A percentile compares a stretch with the other conserved stretches of the same genome.
phyloP scores from a whole-genome alignment of 2,329 filamentous ascomycete species.

The Phialemonium atrogriseum region DNA sequence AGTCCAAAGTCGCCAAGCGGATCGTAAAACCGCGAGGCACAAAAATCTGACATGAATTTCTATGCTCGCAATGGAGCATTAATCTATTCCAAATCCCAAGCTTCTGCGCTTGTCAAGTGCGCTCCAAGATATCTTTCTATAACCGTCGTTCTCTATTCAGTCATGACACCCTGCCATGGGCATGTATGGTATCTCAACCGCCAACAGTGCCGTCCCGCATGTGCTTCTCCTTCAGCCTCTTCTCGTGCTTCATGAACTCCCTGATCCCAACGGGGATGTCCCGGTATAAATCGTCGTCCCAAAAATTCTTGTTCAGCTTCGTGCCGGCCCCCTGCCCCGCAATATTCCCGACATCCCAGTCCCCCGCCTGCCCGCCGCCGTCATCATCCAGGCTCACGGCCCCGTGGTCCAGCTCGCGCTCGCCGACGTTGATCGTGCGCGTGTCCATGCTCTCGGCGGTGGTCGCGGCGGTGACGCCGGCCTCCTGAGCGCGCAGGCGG shows the following conservation, averaged over 20 bases:
- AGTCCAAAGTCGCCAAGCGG: no score
- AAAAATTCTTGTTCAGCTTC: constrained; percentile 42
- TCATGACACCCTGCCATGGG: no score
- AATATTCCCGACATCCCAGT: constrained; percentile 43
- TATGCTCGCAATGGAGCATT: no score
- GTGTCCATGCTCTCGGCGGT: background rate
- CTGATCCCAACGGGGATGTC: constrained; percentile 84
- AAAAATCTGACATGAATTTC: no score
- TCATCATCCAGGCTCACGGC: constrained; percentile 65
- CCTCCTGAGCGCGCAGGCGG: constrained; percentile 33
- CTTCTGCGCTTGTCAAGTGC: no score
- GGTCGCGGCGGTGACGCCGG: constrained; percentile 11
- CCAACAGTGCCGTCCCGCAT: constrained; percentile 42
- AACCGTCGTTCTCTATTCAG: no score
- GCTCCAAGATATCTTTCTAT: no score
- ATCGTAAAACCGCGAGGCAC: no score
- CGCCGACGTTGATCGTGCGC: background rate
- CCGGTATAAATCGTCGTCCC: constrained; percentile 63
- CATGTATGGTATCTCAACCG: no score
- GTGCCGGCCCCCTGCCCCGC: constrained; percentile 17
- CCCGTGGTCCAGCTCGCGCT: background rate
- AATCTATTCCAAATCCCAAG: no score
- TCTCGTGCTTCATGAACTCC: constrained; percentile 97
- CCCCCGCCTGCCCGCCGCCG: constrained; percentile 64
- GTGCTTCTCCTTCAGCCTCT: constrained; percentile 74